Percentiles rank a stretch among this genome's conserved stretches.
Conservation (phyloP, 1,139 yeast species). For the Suhomyces bokatorum region DNA sequence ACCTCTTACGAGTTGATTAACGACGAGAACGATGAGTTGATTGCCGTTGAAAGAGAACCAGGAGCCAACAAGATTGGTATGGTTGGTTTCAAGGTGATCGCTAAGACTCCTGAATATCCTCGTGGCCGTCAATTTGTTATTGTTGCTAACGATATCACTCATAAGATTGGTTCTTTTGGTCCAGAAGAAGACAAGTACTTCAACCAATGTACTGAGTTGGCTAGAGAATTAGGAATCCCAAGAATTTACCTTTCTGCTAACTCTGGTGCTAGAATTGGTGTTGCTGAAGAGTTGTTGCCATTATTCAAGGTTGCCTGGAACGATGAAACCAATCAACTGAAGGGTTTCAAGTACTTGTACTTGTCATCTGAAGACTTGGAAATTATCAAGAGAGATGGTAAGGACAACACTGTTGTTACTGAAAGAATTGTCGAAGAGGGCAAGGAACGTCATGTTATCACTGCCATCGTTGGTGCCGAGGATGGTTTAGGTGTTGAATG, state of each 20-base stretch:
- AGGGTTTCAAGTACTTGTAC: conserved; percentile 90
- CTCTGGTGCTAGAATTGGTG: conserved; percentile 98
- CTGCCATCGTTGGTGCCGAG: conserved; percentile 86
- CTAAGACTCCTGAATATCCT: conserved; percentile 96
- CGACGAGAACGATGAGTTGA: conserved; percentile 74
- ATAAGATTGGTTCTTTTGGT: conserved; percentile 97
- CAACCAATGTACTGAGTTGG: conserved; percentile 88
- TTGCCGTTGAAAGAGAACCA: conserved; percentile 92
- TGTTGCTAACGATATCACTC: conserved; percentile 95
- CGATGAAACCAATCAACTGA: conserved; percentile 67
- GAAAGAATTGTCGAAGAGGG: conserved; percentile 85
- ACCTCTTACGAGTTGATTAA: conserved; percentile 78
- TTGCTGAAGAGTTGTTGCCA: conserved; percentile 93
- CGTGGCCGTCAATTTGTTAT: conserved; percentile 90
- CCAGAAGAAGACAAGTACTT: conserved; percentile 95
- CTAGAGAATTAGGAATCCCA: conserved; percentile 89
- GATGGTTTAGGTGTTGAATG: conserved; percentile 98
- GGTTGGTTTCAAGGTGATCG: conserved; percentile 92
- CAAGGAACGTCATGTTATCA: conserved; percentile 76
- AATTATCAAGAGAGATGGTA: conserved; percentile 58
- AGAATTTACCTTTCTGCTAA: conserved; percentile 94
- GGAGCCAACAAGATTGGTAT: conserved; percentile 95
- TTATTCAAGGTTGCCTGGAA: conserved; percentile 92
- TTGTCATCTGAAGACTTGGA: conserved; percentile 68
- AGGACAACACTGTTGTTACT: conserved; percentile 63